Conservation (phyloP, 768 basidiomycete genomes). For the Lactarius pseudohatsudake region DNA sequence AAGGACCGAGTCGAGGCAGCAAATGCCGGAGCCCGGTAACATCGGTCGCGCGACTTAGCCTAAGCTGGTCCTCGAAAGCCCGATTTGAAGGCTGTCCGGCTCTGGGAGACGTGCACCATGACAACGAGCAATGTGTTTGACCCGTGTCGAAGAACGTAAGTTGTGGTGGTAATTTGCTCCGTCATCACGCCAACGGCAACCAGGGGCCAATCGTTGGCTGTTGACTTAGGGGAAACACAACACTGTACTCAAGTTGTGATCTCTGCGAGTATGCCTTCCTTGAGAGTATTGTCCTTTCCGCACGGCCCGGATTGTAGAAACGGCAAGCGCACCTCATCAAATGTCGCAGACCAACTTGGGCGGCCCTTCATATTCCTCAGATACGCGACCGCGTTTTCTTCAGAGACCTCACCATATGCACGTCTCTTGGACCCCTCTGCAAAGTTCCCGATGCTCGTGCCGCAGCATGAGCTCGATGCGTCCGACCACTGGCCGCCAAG, state of each 20-base stretch:
- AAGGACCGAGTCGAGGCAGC: neutral
- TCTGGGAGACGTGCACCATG: no score
- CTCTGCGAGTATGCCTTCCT: neutral
- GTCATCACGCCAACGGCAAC: neutral
- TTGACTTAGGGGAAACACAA: neutral
- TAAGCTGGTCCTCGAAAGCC: neutral
- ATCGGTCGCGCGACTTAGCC: neutral
- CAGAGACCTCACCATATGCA: neutral
- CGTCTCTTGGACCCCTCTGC: neutral
- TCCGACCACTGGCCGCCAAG: conserved; percentile 46
- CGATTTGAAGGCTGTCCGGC: neutral
- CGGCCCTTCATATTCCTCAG: neutral
- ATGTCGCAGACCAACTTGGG: neutral
- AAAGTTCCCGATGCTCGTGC: neutral
- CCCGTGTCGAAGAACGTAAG: neutral
- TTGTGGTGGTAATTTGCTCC: neutral
- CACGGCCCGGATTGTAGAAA: neutral
- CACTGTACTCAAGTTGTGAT: neutral
- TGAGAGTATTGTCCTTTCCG: neutral
- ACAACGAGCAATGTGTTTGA: neutral
- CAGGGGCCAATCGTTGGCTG: neutral
- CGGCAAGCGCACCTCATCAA: neutral
- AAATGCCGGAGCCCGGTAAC: neutral
- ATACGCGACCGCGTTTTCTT: neutral
- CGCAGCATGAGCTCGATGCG: neutral